These are phyloP conservation scores for Scleroderma bovista DNA, from an alignment of 768 basidiomycete species.

Conservation along the genomic window DNA sequence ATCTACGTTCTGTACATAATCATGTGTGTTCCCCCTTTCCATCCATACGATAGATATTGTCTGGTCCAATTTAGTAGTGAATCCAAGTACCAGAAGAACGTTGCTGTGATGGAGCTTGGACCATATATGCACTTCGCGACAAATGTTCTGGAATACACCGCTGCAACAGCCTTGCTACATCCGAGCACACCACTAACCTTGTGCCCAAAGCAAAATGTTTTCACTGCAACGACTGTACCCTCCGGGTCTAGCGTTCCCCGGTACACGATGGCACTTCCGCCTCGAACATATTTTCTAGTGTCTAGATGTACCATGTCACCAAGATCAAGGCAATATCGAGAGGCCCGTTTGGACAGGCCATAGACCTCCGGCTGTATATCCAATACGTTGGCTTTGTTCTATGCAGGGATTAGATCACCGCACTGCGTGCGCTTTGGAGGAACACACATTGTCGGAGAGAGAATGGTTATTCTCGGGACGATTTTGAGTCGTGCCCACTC, in stretches of 20 bases:
- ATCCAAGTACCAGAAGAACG: neutral
- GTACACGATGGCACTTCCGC: neutral
- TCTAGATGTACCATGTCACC: too few species aligned
- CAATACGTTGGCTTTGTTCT: too few species aligned
- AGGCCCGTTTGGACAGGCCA: too few species aligned
- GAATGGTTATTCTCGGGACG: too few species aligned
- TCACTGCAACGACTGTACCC: neutral
- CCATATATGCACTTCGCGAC: neutral
- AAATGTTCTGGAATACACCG: neutral
- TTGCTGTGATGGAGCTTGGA: neutral
- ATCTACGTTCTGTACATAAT: neutral
- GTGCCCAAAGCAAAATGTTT: neutral
- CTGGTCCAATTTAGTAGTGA: neutral
- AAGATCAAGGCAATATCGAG: too few species aligned
- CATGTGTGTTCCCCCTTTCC: neutral
- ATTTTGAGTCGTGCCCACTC: too few species aligned
- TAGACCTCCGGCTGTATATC: too few species aligned
- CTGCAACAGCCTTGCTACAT: too few species aligned
- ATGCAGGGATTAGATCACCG: too few species aligned
- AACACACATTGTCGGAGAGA: too few species aligned
- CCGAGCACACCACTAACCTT: neutral
- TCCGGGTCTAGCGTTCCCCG: neutral
- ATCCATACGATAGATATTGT: neutral
- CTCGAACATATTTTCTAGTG: too few species aligned
- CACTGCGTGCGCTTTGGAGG: too few species aligned